Evolutionary conservation across 1,139 yeast genomes (phyloP), one percentile per base, ranked within the genome.

Genomic region (Geotrichum armillariae): DNA sequence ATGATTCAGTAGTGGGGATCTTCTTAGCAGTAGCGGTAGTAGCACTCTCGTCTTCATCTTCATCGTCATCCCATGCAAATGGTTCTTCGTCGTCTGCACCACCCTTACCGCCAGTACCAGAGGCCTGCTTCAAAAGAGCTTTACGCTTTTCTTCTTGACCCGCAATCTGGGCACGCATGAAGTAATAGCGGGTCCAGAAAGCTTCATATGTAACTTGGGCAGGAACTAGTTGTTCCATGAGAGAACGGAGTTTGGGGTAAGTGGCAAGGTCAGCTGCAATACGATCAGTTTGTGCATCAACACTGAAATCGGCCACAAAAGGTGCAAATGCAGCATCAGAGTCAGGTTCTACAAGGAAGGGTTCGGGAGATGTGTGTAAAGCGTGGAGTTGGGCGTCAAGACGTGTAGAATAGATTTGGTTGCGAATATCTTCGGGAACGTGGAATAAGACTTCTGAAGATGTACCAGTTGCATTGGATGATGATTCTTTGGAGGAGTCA

Each of bases 181-280:
- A 73, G 65, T 80, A 86, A 68, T 88, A 91, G 42, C 83, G 75
- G 41, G 73, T 70, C 98, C 98, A 91, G 65, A 91, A 91, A 41
- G 72, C 71, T 27, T 75, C 72, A 58, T 82, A 85, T 1, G 80
- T 61, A 14, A 88, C 70, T 56, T 76, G 66, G 6, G 46, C 43
- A 0, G 95, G 95, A 1, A 88, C 95, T 11, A 90, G 64, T 17
- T 73, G 71, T 50, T 82, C 80, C 82, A 82, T 81, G 42, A 86
- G 67, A 36, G 71, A 70, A 29, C 76, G 71, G 55, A 90, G 75
- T 16, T 82, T 77, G 16, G 80, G 76, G 57, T 82, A 78, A 52
- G 71, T 65, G 33, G 71, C 65, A 49, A 87, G 69, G 27, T 80
- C 71, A 0, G 58, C 63, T 2, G 81, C 63, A 46, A 85, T 83